A percentile compares a stretch with the other conserved stretches of the same genome.
phyloP scores from a whole-genome alignment of 202 grass and related monocot genomes.

The Brachypodium distachyon region DNA sequence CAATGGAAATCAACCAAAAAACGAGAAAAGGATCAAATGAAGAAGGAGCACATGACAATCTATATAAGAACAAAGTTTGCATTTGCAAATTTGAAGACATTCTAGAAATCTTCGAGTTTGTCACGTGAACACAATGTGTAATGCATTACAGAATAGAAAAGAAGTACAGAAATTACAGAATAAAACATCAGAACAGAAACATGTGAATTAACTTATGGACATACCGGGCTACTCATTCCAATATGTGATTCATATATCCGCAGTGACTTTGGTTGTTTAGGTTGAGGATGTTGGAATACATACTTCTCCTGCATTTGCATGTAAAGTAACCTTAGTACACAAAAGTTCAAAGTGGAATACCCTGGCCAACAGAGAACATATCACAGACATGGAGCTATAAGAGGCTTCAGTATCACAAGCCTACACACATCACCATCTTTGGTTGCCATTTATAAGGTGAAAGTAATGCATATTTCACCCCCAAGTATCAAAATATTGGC shows the following conservation, averaged over 20 bases:
- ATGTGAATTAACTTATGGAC: conserved; percentile 11
- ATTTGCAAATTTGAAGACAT: background rate
- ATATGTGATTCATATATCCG: conserved; percentile 93
- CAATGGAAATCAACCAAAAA: background rate
- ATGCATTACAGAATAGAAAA: background rate
- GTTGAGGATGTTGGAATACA: conserved; percentile 85
- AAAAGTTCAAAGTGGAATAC: background rate
- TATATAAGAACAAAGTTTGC: background rate
- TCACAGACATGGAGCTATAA: background rate
- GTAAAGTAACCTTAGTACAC: conserved; percentile 9
- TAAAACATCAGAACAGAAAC: conserved; percentile 4
- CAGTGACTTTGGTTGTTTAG: conserved; percentile 78
- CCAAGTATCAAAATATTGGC: background rate
- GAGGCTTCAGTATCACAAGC: background rate
- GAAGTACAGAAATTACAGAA: background rate
- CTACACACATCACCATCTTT: background rate
- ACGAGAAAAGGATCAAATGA: background rate
- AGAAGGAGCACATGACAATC: background rate
- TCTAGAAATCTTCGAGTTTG: background rate
- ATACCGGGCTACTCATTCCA: conserved; percentile 97
- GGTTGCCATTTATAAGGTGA: background rate
- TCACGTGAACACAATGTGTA: background rate
- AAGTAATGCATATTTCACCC: background rate
- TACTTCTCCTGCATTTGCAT: conserved; percentile 70
- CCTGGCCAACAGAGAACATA: conserved; percentile 11